phyloP scores from a whole-genome alignment of 192 early-diverging fungal genomes.

The Physocladia obscura region DNA sequence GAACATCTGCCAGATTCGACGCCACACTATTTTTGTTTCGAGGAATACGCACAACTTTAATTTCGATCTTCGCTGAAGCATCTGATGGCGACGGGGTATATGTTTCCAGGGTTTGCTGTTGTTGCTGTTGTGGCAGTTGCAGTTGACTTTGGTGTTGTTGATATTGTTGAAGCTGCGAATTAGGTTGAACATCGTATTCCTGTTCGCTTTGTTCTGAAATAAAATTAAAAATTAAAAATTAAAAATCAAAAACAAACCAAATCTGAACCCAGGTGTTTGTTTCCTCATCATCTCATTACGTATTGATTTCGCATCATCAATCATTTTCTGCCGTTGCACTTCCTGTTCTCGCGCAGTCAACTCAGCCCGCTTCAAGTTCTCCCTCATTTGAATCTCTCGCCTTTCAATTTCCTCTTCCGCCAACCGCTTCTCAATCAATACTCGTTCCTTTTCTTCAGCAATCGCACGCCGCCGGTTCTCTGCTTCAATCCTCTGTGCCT shows the following conservation, averaged over 20 bases:
- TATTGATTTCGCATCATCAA: background rate
- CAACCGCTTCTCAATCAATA: slow-evolving; percentile 9
- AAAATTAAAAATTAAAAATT: background rate
- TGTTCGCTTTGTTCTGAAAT: background rate
- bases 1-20: background rate
- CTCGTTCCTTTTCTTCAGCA: slow-evolving; percentile 14
- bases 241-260: background rate
- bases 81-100: no score
- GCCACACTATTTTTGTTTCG: background rate
- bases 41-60: background rate
- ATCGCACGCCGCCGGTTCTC: background rate
- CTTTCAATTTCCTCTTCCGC: slow-evolving; percentile 3
- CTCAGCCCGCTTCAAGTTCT: background rate
- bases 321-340: background rate
- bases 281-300: slow-evolving; percentile 16
- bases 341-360: slow-evolving; percentile 2
- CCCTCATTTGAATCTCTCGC: slow-evolving; percentile 12
- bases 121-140: background rate
- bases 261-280: background rate
- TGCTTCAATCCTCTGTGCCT: background rate
- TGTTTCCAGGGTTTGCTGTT: background rate
- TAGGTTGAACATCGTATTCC: background rate
- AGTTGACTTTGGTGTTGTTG: background rate
- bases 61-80: no score
- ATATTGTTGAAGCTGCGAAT: background rate